phyloP scores from a whole-genome alignment of 495 filamentous ascomycete genomes.

The Letharia lupina region DNA sequence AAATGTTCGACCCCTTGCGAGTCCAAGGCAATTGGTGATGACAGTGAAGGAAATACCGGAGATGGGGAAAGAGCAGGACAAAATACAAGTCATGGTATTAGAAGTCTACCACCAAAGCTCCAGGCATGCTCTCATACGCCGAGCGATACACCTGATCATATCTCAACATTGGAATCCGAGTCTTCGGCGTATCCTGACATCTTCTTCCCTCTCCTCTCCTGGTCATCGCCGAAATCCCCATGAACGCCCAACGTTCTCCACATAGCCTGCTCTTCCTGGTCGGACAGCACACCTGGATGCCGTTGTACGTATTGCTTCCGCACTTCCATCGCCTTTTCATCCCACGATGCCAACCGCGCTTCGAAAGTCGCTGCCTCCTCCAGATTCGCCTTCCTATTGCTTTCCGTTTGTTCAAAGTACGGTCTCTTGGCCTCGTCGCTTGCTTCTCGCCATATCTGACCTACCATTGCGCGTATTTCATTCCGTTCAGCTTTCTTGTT shows the following conservation, averaged over 20 bases:
- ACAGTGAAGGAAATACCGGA: background rate
- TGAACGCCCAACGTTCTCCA: conserved; percentile 22
- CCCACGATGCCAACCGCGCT: conserved; percentile 22
- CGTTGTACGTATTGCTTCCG: conserved; percentile 23
- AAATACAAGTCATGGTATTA: background rate
- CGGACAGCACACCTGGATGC: conserved; percentile 23
- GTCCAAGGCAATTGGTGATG: background rate
- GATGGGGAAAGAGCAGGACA: background rate
- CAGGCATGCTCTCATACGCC: background rate
- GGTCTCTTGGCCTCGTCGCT: conserved; percentile 58
- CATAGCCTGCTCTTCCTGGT: conserved; percentile 25
- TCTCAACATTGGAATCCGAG: conserved; percentile 10
- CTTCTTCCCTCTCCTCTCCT: conserved; percentile 24
- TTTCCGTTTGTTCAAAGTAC: conserved; percentile 63
- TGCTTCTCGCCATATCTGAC: conserved; percentile 82
- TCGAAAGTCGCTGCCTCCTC: conserved; percentile 29
- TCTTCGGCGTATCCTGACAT: conserved; percentile 25
- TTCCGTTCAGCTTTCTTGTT: conserved; percentile 57
- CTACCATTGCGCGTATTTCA: conserved; percentile 72
- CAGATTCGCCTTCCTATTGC: conserved; percentile 55
- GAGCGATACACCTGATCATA: conserved; percentile 5
- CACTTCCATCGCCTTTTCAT: conserved; percentile 24
- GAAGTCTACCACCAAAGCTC: background rate
- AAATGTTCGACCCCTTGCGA: background rate
- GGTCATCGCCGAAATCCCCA: conserved; percentile 8